phyloP scores from a whole-genome alignment of 73 alveolate genomes.

The Tetrahymena thermophila region DNA sequence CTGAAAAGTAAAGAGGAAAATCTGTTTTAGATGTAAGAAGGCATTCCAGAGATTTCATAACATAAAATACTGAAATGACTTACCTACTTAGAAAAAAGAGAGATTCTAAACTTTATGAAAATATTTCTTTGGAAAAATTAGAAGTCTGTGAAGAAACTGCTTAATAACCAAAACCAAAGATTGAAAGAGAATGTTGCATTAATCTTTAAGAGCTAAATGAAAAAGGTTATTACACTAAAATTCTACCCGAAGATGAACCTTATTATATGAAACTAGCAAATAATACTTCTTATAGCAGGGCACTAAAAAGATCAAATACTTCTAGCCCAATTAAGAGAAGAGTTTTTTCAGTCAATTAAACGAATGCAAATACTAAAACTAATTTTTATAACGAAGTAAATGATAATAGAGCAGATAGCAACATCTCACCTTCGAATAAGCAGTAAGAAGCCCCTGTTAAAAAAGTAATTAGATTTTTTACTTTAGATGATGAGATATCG shows the following conservation, averaged over 20 bases:
- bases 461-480: background rate
- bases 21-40: background rate
- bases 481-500: background rate
- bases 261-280: background rate
- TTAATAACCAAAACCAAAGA: background rate
- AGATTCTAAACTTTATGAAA: background rate
- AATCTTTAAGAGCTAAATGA: background rate
- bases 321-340: background rate
- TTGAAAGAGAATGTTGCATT: background rate
- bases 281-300: background rate
- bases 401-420: background rate
- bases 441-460: background rate
- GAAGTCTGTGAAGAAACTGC: background rate
- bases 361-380: background rate
- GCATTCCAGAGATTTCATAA: background rate
- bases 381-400: background rate
- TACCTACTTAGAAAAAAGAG: background rate
- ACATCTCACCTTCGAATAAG: background rate
- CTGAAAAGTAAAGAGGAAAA: background rate
- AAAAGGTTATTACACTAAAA: background rate
- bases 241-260: background rate
- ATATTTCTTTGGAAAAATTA: background rate
- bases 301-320: background rate
- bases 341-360: background rate
- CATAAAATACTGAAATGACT: background rate